Evolutionary conservation across 805 yeast genomes (phyloP).

Genomic region (Candida pseudofarinosa): DNA sequence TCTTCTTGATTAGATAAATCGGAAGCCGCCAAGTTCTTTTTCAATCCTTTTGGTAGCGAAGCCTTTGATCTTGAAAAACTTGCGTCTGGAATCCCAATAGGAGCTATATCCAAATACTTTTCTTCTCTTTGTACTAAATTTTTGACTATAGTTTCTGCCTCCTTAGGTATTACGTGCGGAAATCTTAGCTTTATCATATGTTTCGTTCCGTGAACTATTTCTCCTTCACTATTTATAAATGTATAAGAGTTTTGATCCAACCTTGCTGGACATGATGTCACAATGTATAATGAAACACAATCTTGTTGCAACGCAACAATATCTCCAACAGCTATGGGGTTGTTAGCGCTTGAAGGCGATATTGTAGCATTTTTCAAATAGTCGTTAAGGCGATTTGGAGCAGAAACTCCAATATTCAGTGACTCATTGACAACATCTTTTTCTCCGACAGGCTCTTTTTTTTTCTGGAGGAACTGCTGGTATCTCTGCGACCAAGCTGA

Average conservation of each 20-base stretch:
- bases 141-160: slow-evolving; percentile 17
- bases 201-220: slow-evolving; percentile 45
- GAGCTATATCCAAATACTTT: slow-evolving; percentile 30
- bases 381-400: slow-evolving; percentile 1
- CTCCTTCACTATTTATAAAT: slow-evolving; percentile 54
- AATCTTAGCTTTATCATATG: slow-evolving; percentile 46
- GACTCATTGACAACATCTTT: neutral
- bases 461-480: neutral
- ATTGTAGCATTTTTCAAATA: slow-evolving; percentile 13
- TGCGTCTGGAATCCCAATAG: slow-evolving; percentile 34
- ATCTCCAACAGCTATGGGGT: slow-evolving; percentile 52
- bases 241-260: slow-evolving; percentile 54
- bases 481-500: slow-evolving; percentile 16
- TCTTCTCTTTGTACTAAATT: slow-evolving; percentile 26
- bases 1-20: slow-evolving; percentile 3
- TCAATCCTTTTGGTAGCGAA: slow-evolving; percentile 17
- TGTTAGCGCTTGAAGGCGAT: slow-evolving; percentile 10
- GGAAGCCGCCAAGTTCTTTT: neutral
- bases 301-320: slow-evolving; percentile 50
- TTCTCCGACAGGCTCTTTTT: neutral
- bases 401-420: neutral
- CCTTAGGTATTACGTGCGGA: slow-evolving; percentile 45
- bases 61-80: slow-evolving; percentile 20
- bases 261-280: slow-evolving; percentile 49
- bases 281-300: slow-evolving; percentile 47